These are phyloP conservation scores for Fusarium neocosmosporiellum DNA, from an alignment of 2,329 filamentous ascomycete species.

Conservation along the genomic window DNA sequence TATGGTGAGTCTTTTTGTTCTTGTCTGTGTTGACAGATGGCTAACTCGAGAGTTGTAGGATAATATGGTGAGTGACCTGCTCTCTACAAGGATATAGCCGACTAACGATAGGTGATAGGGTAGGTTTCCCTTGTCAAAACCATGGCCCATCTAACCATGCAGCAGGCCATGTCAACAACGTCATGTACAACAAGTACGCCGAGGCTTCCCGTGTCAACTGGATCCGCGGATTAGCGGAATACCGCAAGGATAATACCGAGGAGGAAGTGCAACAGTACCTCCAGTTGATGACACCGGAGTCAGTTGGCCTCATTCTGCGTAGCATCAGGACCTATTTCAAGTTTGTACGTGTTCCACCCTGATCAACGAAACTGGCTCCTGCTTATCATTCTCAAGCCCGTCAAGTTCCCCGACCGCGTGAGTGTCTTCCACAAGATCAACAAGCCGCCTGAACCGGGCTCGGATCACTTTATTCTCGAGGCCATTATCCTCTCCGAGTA, in stretches of 20 bases:
- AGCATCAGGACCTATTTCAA: conserved; percentile 89
- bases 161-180: conserved; percentile 81
- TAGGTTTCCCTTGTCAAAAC: background rate
- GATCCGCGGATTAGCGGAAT: conserved; percentile 56
- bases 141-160: background rate
- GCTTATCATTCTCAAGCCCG: conserved; percentile 64
- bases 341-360: conserved; percentile 69
- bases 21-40: background rate
- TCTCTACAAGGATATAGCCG: background rate
- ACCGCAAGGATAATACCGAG: conserved; percentile 57
- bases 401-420: conserved; percentile 84
- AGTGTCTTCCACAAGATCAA: conserved; percentile 85
- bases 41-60: conserved; percentile 50
- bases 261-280: background rate
- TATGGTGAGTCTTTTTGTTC: conserved; percentile 69
- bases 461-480: conserved; percentile 67
- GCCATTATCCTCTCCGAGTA: conserved; percentile 79
- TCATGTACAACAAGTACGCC: conserved; percentile 84
- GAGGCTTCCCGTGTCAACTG: conserved; percentile 86
- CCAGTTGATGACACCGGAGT: conserved; percentile 70
- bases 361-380: background rate
- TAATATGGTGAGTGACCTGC: conserved; percentile 60
- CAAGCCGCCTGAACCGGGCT: conserved; percentile 55
- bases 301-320: conserved; percentile 79
- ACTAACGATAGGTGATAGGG: background rate